Conservation (phyloP, 2,329 filamentous ascomycete species). For the Penicillium sp. region DNA sequence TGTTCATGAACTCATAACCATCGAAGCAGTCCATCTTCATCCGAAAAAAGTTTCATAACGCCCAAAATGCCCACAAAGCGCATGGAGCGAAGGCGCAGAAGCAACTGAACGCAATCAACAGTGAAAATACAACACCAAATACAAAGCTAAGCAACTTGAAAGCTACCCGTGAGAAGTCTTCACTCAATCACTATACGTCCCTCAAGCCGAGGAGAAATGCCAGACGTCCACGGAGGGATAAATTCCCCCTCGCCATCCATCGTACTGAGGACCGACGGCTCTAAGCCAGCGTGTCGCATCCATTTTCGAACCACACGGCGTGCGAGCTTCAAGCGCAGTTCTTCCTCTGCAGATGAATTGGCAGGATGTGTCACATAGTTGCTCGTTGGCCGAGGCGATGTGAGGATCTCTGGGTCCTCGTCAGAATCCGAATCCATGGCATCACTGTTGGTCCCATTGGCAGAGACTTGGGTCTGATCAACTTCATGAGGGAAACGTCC, state of each 20-base stretch:
- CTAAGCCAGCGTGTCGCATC: slow-evolving; percentile 69
- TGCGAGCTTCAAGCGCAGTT: slow-evolving; percentile 65
- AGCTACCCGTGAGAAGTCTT: neutral
- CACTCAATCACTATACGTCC: slow-evolving; percentile 64
- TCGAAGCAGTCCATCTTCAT: neutral
- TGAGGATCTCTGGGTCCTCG: slow-evolving; percentile 45
- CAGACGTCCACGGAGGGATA: slow-evolving; percentile 72
- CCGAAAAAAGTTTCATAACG: neutral
- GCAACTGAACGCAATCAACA: neutral
- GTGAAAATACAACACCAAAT: neutral
- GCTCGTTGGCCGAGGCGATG: slow-evolving; percentile 36
- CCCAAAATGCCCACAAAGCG: neutral
- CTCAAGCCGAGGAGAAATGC: slow-evolving; percentile 76
- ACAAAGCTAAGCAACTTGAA: neutral
- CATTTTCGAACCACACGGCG: slow-evolving; percentile 72
- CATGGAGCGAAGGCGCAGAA: neutral
- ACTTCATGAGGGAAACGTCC: slow-evolving; percentile 35
- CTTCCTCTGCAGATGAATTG: slow-evolving; percentile 52
- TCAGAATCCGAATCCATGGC: slow-evolving; percentile 50
- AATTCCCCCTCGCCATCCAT: slow-evolving; percentile 64
- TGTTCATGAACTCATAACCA: neutral
- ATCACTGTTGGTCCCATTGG: slow-evolving; percentile 32
- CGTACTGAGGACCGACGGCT: slow-evolving; percentile 50
- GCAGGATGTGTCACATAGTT: slow-evolving; percentile 46
- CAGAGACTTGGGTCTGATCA: slow-evolving; percentile 1